A percentile compares a stretch with the other conserved stretches of the same genome.
Evolutionary conservation across 129 eudicot species (phyloP).

Genomic region (Pittosporum tobira): DNA sequence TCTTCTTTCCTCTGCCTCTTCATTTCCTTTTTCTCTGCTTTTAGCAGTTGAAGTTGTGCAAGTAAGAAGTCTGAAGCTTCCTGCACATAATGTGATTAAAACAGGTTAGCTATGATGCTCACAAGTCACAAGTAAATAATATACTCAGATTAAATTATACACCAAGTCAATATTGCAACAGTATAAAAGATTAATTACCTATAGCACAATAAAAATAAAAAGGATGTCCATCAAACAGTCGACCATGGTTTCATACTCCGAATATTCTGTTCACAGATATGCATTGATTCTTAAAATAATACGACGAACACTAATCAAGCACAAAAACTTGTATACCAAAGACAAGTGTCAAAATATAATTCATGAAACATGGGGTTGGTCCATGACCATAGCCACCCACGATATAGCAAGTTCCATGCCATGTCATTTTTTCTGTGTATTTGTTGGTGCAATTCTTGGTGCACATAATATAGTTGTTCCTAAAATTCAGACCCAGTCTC

Average conservation of each 20-base stretch:
- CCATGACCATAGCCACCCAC: too few species aligned
- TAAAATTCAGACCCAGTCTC: too few species aligned
- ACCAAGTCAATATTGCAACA: not conserved
- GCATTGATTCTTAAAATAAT: too few species aligned
- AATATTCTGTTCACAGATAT: not conserved
- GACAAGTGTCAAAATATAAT: too few species aligned
- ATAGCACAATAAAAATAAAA: not conserved
- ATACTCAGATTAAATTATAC: not conserved
- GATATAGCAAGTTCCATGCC: too few species aligned
- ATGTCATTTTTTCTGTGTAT: too few species aligned
- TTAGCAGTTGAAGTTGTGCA: conserved; percentile 49
- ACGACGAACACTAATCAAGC: too few species aligned
- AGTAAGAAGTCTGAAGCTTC: conserved; percentile 61
- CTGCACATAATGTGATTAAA: conserved; percentile 24
- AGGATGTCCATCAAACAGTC: not conserved
- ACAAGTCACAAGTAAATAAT: not conserved
- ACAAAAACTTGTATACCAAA: too few species aligned
- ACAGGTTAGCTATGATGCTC: not conserved
- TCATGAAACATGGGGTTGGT: too few species aligned
- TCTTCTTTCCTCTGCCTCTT: conserved; percentile 53
- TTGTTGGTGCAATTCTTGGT: too few species aligned
- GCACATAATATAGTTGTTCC: too few species aligned
- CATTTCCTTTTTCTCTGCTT: conserved; percentile 45
- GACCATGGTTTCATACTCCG: not conserved
- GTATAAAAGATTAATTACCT: not conserved